A percentile compares a stretch with the other conserved stretches of the same genome.
Conservation (phyloP, 1,284 basidiomycete species). For the Fomitopsis palustris region DNA sequence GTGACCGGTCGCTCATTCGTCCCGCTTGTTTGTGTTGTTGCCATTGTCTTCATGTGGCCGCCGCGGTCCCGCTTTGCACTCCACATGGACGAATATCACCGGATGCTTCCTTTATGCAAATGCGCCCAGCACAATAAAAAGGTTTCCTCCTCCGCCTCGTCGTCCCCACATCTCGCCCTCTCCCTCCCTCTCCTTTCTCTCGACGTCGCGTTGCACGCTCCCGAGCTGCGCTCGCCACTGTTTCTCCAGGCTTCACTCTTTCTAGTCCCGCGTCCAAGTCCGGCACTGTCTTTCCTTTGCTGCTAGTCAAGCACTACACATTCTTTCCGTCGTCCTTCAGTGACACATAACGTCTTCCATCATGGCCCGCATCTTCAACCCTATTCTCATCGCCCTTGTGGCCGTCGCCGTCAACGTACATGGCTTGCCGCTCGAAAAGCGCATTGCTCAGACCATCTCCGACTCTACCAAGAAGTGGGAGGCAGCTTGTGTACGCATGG, state of each 20-base stretch:
- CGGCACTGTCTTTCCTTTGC: background rate
- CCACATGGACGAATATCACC: background rate
- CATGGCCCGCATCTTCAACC: conserved; percentile 19
- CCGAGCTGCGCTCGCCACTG: conserved; percentile 9
- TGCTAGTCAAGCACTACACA: conserved; percentile 1
- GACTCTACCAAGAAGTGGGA: conserved; percentile 39
- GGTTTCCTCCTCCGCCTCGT: background rate
- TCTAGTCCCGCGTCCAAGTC: conserved; percentile 2
- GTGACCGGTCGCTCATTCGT: background rate
- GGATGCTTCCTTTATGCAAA: background rate
- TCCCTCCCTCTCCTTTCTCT: background rate
- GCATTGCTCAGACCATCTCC: conserved; percentile 38
- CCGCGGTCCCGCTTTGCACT: background rate
- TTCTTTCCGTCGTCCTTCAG: background rate
- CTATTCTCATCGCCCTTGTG: conserved; percentile 16
- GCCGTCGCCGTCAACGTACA: conserved; percentile 16
- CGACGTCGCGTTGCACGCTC: conserved; percentile 5
- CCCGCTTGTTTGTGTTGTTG: background rate
- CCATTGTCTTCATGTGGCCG: background rate
- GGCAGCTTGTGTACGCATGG: conserved; percentile 33
- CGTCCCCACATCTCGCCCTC: background rate
- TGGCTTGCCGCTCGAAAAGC: conserved; percentile 32
- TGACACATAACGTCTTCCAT: background rate
- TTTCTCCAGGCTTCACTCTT: conserved; percentile 3
- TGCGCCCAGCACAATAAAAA: background rate